These are phyloP conservation scores for Peniophora sp. DNA, from an alignment of 1,284 basidiomycete species.

Conservation along the genomic window DNA sequence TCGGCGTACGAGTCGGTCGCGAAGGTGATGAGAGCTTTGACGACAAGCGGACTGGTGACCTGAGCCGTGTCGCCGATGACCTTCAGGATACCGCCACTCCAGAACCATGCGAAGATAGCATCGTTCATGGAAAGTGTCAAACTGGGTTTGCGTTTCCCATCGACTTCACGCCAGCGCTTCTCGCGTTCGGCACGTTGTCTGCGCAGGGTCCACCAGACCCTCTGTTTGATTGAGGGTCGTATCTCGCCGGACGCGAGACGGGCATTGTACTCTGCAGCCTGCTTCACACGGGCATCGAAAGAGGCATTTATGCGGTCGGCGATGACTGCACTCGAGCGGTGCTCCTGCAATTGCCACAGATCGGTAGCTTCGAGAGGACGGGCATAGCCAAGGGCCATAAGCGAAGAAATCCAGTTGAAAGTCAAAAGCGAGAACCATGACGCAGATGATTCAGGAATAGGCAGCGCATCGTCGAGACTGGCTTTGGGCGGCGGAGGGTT, in stretches of 20 bases:
- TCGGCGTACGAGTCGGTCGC: conserved; percentile 56
- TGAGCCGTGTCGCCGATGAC: conserved; percentile 65
- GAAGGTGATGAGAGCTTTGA: conserved; percentile 75
- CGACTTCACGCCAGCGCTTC: conserved; percentile 54
- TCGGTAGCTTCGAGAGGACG: conserved; percentile 79
- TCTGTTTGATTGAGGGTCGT: conserved; percentile 39
- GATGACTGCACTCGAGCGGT: conserved; percentile 49
- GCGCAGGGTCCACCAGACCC: conserved; percentile 53
- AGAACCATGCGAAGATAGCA: conserved; percentile 77
- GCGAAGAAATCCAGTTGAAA: conserved; percentile 69
- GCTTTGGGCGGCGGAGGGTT: conserved; percentile 36
- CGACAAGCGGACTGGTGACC: conserved; percentile 72
- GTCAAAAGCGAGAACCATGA: conserved; percentile 43
- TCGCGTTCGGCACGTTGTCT: conserved; percentile 48
- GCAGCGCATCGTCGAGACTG: conserved; percentile 45
- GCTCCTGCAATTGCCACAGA: conserved; percentile 74
- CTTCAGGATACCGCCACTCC: conserved; percentile 74
- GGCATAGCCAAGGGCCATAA: conserved; percentile 65
- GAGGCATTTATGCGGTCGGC: conserved; percentile 57
- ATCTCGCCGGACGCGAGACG: conserved; percentile 59
- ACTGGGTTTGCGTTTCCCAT: conserved; percentile 61
- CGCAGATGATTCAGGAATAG: conserved; percentile 44
- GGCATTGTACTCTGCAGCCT: conserved; percentile 65
- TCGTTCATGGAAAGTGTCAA: conserved; percentile 75
- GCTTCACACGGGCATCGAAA: conserved; percentile 52